A percentile compares a stretch with the other conserved stretches of the same genome.
Conservation (phyloP, 2,329 filamentous ascomycete genomes). For the Byssothecium circinans region DNA sequence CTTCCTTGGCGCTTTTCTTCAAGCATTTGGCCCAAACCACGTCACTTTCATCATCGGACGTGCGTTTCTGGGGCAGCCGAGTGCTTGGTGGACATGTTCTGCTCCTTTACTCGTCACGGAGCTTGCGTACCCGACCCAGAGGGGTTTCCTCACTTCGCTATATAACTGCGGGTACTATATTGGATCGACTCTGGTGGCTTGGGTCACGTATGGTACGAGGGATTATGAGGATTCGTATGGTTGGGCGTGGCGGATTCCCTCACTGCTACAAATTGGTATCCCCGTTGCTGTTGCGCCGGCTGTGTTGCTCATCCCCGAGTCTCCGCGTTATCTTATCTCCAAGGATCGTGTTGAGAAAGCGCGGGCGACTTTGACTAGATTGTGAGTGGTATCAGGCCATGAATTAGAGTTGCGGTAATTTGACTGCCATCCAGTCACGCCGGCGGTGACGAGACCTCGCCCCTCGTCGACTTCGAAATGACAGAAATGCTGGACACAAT, state of each 20-base stretch:
- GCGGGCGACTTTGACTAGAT: no score
- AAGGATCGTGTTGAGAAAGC: no score
- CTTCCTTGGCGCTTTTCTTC: slow-evolving; percentile 13
- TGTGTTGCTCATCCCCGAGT: no score
- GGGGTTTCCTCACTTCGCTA: slow-evolving; percentile 28
- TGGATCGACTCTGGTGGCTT: slow-evolving; percentile 51
- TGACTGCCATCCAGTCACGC: no score
- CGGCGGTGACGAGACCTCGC: slow-evolving; percentile 38
- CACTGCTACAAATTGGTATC: no score
- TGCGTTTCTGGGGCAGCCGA: slow-evolving; percentile 24
- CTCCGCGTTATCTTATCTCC: no score
- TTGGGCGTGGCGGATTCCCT: slow-evolving; percentile 54
- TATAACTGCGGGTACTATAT: slow-evolving; percentile 18
- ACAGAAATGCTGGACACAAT: slow-evolving; percentile 8
- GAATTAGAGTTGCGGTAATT: no score
- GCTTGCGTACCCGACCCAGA: slow-evolving; percentile 33
- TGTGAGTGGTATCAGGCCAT: no score
- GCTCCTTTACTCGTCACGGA: slow-evolving; percentile 35
- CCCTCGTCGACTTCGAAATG: slow-evolving; percentile 9
- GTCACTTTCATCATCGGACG: slow-evolving; percentile 15
- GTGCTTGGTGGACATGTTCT: no score
- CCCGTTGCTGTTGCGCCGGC: no score
- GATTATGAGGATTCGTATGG: slow-evolving; percentile 41
- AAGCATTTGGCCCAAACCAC: slow-evolving; percentile 15
- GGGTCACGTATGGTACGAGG: slow-evolving; percentile 51